Evolutionary conservation across 768 basidiomycete species (phyloP), one percentile per base, ranked within the genome.

Genomic region (Suillus decipiens): DNA sequence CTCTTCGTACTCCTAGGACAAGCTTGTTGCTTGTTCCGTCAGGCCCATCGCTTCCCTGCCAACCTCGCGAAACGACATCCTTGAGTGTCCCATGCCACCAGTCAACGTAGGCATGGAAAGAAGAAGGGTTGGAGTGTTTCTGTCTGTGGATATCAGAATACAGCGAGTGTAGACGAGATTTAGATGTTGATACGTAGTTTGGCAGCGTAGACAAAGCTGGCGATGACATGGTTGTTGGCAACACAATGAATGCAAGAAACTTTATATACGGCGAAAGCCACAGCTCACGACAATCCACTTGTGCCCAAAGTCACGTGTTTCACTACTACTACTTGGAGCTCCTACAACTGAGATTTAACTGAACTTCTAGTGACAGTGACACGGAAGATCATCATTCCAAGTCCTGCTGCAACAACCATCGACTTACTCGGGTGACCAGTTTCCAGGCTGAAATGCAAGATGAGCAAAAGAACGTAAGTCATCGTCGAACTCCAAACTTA

Each of bases 121-220:
- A 88, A 2, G 89, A 83, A 0, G 93, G 90, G 73, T 98, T 96
- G 1, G 93, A 89, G 55, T 86, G 79, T 69, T 90, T 92, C 76
- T 96, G 93, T 14, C 87, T 81, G 0, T 91, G 86, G 62, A 96
- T 87, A 71, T 96, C 94, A 9, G 95, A 90, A 76, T 96, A 98
- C 8, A 98, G 80, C 0, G 94, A 86, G 65, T 90, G 87, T 0
- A 93, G 79, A 9, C 92, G 86, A 28, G 83, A 69, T 11, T 69
- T 74, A 17, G 77, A 73, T 3, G 69, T 76, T 11, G 72, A 69
- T 14, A 67, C 64, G 15, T 74, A 76, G 22, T 70, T 70, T 60
- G 72, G 60, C 14, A 72, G 71, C 2, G 71, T 66, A 60, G 74
- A 60, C 14, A 77, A 66, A 41, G 36, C 33, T 39, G 28, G 53